Conservation (phyloP, 106 monocot genomes). For the Dioscorea zingiberensis region DNA sequence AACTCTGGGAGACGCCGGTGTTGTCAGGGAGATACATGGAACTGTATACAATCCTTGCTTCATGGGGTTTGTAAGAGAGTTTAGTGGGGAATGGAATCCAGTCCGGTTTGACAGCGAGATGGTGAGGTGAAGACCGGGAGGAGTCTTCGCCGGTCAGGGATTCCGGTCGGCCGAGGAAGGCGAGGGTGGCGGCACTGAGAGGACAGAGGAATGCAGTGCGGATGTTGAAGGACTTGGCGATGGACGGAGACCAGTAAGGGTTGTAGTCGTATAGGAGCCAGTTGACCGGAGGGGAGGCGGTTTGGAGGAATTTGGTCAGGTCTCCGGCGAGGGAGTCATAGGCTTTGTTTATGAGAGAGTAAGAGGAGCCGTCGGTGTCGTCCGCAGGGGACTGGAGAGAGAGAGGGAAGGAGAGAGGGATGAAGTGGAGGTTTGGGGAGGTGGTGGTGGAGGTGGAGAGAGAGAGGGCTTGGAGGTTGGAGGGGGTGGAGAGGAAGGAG, state of each 20-base stretch:
- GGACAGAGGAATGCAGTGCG: not conserved
- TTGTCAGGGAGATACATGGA: no score
- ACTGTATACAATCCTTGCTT: no score
- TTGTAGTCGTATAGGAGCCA: not conserved
- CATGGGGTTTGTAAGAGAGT: no score
- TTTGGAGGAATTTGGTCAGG: not conserved
- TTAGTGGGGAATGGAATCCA: no score
- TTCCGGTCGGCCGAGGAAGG: slow-evolving; percentile 1
- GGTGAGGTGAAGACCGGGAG: not conserved
- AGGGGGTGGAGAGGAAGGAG: not conserved
- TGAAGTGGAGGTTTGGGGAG: no score
- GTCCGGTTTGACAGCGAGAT: no score
- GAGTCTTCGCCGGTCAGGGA: not conserved
- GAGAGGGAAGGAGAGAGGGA: not conserved
- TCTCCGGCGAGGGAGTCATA: not conserved
- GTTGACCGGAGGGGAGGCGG: not conserved
- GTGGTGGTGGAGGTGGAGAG: no score
- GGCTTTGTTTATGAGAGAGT: not conserved
- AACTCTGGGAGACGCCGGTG: not conserved
- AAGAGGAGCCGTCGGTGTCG: no score
- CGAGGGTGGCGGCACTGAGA: not conserved
- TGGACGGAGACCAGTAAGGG: not conserved
- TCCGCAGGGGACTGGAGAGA: not conserved
- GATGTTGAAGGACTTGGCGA: not conserved
- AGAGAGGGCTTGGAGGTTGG: not conserved